phyloP scores from a whole-genome alignment of 257 asterid species.

The Solanum paucissectum region DNA sequence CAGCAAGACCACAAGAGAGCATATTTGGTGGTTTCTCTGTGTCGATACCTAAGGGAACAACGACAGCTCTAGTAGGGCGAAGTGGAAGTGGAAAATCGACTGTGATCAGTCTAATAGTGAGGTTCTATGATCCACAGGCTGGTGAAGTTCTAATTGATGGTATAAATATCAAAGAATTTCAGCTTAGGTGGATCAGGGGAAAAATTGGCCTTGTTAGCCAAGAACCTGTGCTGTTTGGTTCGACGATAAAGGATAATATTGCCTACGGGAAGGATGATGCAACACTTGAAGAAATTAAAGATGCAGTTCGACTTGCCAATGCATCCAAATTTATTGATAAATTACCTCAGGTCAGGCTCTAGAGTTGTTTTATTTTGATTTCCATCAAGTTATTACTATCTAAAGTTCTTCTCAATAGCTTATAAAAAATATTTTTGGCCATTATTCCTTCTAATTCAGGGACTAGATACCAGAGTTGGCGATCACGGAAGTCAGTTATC shows the following conservation, averaged over 20 bases:
- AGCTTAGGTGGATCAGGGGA: slow-evolving; percentile 43
- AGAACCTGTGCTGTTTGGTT: slow-evolving; percentile 31
- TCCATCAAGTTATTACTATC: neutral
- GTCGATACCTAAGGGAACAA: slow-evolving; percentile 45
- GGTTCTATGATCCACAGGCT: slow-evolving; percentile 51
- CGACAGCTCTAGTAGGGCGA: slow-evolving; percentile 53
- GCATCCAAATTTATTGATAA: slow-evolving; percentile 72
- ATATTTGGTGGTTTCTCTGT: slow-evolving; percentile 60
- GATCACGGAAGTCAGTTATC: slow-evolving; percentile 44
- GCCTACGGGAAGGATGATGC: slow-evolving; percentile 69
- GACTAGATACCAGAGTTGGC: slow-evolving; percentile 55
- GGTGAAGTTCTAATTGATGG: slow-evolving; percentile 45
- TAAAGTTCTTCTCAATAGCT: neutral
- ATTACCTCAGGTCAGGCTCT: slow-evolving; percentile 47
- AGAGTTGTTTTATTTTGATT: neutral
- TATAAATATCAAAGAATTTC: slow-evolving; percentile 34
- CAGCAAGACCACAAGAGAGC: slow-evolving; percentile 62
- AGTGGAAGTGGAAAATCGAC: slow-evolving; percentile 59
- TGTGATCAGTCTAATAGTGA: slow-evolving; percentile 29
- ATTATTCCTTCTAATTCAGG: slow-evolving; percentile 25
- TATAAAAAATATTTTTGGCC: slow-evolving; percentile 26
- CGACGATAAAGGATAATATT: slow-evolving; percentile 48
- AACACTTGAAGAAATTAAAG: slow-evolving; percentile 46
- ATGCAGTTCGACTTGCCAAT: slow-evolving; percentile 56
- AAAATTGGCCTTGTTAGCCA: slow-evolving; percentile 50